Evolutionary conservation across 139 green algal species (phyloP).

Genomic region (Choricystis sp.): DNA sequence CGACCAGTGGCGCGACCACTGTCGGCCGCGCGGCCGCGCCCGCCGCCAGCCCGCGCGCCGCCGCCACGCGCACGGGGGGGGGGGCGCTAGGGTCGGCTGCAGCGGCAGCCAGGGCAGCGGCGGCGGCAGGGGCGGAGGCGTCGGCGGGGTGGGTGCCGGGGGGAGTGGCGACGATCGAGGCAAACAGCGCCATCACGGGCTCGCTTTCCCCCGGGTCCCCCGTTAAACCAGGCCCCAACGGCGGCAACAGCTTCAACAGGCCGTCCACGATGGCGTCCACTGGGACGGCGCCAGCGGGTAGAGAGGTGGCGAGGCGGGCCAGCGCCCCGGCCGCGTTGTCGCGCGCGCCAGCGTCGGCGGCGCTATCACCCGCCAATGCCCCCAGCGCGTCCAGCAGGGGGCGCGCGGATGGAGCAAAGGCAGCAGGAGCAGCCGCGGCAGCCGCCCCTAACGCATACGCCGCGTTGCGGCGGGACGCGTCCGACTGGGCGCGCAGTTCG

Average conservation of each 20-base stretch:
- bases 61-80: background rate
- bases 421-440: constrained; percentile 38
- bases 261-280: constrained; percentile 34
- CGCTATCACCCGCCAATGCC: background rate
- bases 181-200: background rate
- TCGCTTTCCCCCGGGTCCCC: background rate
- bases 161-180: background rate
- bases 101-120: background rate
- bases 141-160: background rate
- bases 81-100: background rate
- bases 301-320: constrained; percentile 26
- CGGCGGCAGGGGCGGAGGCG: background rate
- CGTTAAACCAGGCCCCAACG: background rate
- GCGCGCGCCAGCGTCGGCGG: constrained; percentile 24
- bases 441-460: constrained; percentile 29
- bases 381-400: background rate
- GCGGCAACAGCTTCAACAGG: constrained; percentile 28
- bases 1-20: background rate
- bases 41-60: background rate
- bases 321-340: constrained; percentile 61
- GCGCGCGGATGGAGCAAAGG: constrained; percentile 18
- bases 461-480: constrained; percentile 52
- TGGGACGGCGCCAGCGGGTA: constrained; percentile 11
- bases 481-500: constrained; percentile 38
- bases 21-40: too few species aligned